phyloP scores from a whole-genome alignment of 768 basidiomycete species.

The Royoungia palumana region DNA sequence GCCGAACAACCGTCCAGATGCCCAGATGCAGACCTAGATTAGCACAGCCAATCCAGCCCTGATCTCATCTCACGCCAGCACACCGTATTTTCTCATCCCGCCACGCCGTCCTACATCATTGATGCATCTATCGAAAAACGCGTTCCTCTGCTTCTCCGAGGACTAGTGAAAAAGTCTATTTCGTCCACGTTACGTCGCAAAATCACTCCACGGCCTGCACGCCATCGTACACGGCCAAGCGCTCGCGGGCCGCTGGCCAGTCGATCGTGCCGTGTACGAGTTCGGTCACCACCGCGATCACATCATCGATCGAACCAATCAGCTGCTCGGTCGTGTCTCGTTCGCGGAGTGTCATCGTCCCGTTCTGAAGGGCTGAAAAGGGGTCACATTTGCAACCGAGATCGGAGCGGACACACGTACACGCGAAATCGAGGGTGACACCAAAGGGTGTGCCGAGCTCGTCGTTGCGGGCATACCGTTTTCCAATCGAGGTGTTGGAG shows the following conservation, averaged over 20 bases:
- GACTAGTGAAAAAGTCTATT: constrained; percentile 6
- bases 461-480: constrained; percentile 96
- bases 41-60: neutral
- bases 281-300: constrained; percentile 74
- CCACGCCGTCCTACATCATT: too few relatives aligned
- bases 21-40: neutral
- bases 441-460: constrained; percentile 98
- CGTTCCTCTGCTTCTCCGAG: constrained; percentile 10
- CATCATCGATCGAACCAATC: constrained; percentile 88
- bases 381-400: neutral
- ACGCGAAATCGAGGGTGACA: constrained; percentile 93
- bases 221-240: constrained; percentile 79
- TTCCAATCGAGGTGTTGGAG: constrained; percentile 91
- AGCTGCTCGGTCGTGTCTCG: constrained; percentile 92
- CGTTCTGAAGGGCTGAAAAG: constrained; percentile 67
- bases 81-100: too few relatives aligned
- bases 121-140: too few relatives aligned
- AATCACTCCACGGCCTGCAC: constrained; percentile 72
- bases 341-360: constrained; percentile 93
- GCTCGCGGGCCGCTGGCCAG: constrained; percentile 73
- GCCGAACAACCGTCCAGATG: too few relatives aligned
- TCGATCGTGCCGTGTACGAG: constrained; percentile 71
- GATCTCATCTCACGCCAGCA: neutral
- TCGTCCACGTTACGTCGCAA: neutral
- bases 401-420: constrained; percentile 29